phyloP scores from a whole-genome alignment of 148 eudicot species.

The Vaccinium darrowii region DNA sequence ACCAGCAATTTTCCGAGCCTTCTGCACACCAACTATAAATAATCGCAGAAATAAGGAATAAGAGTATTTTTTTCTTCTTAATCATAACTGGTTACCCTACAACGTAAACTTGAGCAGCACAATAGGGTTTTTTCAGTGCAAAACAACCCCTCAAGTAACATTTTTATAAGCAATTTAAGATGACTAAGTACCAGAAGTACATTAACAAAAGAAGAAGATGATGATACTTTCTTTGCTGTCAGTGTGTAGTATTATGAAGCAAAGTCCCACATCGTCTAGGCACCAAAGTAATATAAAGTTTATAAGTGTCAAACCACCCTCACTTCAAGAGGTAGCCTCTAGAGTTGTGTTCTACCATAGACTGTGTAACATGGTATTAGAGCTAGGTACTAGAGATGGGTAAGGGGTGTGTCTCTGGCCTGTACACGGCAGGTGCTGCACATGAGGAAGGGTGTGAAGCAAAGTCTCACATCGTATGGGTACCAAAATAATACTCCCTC shows the following conservation, averaged over 20 bases:
- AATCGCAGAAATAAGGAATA: slow-evolving; percentile 17
- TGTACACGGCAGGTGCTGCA: no score
- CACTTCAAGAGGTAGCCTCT: no score
- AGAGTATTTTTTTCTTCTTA: not conserved
- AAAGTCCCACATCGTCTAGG: no score
- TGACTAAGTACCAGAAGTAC: not conserved
- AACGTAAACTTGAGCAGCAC: not conserved
- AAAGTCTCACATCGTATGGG: no score
- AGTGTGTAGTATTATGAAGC: not conserved
- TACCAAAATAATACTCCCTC: no score
- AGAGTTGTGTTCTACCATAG: no score
- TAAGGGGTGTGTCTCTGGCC: no score
- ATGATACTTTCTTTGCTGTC: not conserved
- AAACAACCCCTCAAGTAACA: not conserved
- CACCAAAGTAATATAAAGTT: no score
- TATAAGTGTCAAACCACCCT: no score
- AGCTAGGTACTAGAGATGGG: no score
- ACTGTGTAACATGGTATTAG: no score
- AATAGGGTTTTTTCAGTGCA: not conserved
- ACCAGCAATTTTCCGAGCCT: slow-evolving; percentile 88
- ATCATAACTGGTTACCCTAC: not conserved
- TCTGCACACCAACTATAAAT: slow-evolving; percentile 83
- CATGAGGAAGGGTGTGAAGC: no score
- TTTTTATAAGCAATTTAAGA: not conserved
- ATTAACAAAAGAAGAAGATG: slow-evolving; percentile 2